Percentiles rank a stretch among this genome's conserved stretches.
Evolutionary conservation across 805 yeast genomes (phyloP).

Genomic region (Candida koratica): DNA sequence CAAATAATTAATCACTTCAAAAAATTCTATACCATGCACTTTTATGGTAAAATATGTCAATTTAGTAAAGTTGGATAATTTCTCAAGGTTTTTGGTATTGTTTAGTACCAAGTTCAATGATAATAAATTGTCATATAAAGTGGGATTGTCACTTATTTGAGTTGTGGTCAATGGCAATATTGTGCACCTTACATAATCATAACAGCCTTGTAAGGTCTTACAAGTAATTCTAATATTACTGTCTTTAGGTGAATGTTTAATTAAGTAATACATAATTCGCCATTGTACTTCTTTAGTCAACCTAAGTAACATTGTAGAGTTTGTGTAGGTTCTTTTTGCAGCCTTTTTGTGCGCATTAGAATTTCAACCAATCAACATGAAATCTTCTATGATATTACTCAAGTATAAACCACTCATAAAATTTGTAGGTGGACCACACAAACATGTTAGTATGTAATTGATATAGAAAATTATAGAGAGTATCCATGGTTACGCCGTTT

Average conservation of each 20-base stretch:
- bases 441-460: constrained; percentile 44
- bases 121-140: not conserved
- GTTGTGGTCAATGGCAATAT: constrained; percentile 1
- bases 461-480: too few relatives aligned
- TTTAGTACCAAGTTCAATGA: constrained; percentile 1
- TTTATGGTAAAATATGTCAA: constrained; percentile 1
- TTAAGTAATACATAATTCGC: constrained; percentile 2
- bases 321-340: not conserved
- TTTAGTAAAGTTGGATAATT: not conserved
- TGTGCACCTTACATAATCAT: not conserved
- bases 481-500: not conserved
- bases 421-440: constrained; percentile 81
- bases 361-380: constrained; percentile 24
- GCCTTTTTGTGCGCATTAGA: constrained; percentile 4
- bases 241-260: not conserved
- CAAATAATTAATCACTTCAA: constrained; percentile 1
- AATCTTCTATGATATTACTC: constrained; percentile 28
- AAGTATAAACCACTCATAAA: constrained; percentile 69
- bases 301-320: not conserved
- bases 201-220: not conserved
- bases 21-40: not conserved
- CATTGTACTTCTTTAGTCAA: constrained; percentile 5
- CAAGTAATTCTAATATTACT: not conserved
- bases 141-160: not conserved
- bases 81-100: not conserved